phyloP scores from a whole-genome alignment of 768 basidiomycete species.

The Termitomyces sp. region DNA sequence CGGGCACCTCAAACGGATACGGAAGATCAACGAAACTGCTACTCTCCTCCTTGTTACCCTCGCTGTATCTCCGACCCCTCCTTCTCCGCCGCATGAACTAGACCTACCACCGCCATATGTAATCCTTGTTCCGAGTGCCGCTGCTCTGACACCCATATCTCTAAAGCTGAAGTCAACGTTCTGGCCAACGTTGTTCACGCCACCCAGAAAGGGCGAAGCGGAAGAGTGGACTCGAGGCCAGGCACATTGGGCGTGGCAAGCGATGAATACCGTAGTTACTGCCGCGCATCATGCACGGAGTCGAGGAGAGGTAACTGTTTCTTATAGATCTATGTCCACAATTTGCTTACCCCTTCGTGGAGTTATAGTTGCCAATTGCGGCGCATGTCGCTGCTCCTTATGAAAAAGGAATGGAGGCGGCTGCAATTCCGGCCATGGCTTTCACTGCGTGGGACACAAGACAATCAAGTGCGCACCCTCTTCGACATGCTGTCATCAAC shows the following conservation, averaged over 20 bases:
- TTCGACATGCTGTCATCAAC: slow-evolving; percentile 83
- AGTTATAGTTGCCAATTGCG: slow-evolving; percentile 63
- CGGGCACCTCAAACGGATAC: slow-evolving; percentile 73
- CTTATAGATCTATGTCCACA: neutral
- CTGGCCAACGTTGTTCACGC: slow-evolving; percentile 86
- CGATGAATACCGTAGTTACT: slow-evolving; percentile 47
- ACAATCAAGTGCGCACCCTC: slow-evolving; percentile 58
- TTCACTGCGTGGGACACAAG: slow-evolving; percentile 72
- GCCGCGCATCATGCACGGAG: slow-evolving; percentile 41
- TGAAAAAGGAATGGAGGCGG: slow-evolving; percentile 18
- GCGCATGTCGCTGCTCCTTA: slow-evolving; percentile 61
- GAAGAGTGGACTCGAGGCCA: slow-evolving; percentile 63
- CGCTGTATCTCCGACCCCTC: slow-evolving; percentile 30
- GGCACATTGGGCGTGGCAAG: slow-evolving; percentile 70
- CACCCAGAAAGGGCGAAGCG: slow-evolving; percentile 59
- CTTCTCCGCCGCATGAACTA: slow-evolving; percentile 43
- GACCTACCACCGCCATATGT: slow-evolving; percentile 48
- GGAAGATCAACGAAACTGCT: slow-evolving; percentile 40
- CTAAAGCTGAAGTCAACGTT: slow-evolving; percentile 58
- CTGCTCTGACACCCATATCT: slow-evolving; percentile 64
- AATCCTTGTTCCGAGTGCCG: slow-evolving; percentile 54
- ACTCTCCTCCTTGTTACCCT: slow-evolving; percentile 59
- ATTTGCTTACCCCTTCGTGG: neutral
- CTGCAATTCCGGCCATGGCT: slow-evolving; percentile 16
- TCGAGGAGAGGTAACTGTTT: slow-evolving; percentile 52